Percentiles rank a stretch among this genome's conserved stretches.
Conservation (phyloP, 2,329 filamentous ascomycete genomes). For the Ploettnerulaceae sp. region DNA sequence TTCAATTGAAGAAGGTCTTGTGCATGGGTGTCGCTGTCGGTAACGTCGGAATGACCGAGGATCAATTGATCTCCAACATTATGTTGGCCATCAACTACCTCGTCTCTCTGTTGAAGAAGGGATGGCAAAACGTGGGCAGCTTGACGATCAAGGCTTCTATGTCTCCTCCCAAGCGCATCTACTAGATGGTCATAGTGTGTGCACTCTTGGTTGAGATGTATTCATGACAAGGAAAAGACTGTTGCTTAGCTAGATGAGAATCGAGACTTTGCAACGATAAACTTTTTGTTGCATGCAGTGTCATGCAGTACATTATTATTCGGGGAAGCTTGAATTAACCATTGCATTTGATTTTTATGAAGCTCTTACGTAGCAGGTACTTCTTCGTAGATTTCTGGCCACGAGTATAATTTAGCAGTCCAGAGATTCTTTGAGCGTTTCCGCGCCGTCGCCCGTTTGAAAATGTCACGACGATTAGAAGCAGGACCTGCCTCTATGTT, state of each 20-base stretch:
- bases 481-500: too few species aligned
- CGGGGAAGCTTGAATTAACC: too few species aligned
- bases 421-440: too few species aligned
- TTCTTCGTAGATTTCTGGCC: too few species aligned
- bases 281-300: neutral
- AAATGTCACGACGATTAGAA: too few species aligned
- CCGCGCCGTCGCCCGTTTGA: too few species aligned
- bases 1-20: conserved; percentile 99
- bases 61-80: conserved; percentile 96
- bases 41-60: conserved; percentile 95
- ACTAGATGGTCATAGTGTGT: conserved; percentile 54
- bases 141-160: conserved; percentile 99
- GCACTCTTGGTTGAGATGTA: conserved; percentile 32
- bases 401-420: too few species aligned
- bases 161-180: conserved; percentile 96
- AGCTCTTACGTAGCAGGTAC: too few species aligned
- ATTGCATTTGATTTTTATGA: too few species aligned
- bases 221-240: conserved; percentile 16
- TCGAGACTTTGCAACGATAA: conserved; percentile 19
- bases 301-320: neutral
- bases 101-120: conserved; percentile 99
- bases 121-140: conserved; percentile 99
- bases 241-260: conserved; percentile 29
- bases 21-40: conserved; percentile 99
- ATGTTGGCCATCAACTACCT: conserved; percentile 99